phyloP scores from a whole-genome alignment of 2,329 filamentous ascomycete genomes.

The Aschersonia sp. region DNA sequence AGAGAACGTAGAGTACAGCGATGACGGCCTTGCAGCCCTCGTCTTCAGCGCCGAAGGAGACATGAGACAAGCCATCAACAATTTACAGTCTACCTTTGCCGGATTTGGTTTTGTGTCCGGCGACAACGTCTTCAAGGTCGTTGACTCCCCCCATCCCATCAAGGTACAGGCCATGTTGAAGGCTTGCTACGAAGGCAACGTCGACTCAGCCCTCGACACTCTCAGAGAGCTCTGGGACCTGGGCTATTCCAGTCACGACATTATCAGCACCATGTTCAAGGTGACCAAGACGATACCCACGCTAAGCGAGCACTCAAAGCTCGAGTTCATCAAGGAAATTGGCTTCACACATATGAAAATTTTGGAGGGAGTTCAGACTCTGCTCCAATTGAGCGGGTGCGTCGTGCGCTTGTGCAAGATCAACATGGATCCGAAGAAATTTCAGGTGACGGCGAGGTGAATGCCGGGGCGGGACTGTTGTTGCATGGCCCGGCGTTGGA shows the following conservation, averaged over 20 bases:
- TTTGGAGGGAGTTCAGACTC: constrained; percentile 89
- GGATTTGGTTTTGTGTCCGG: constrained; percentile 96
- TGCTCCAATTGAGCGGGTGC: constrained; percentile 86
- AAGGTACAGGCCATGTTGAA: constrained; percentile 99
- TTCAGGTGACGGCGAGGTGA: constrained; percentile 32
- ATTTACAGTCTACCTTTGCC: constrained; percentile 81
- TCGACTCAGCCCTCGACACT: constrained; percentile 74
- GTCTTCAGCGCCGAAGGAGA: constrained; percentile 96
- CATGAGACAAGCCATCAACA: constrained; percentile 98
- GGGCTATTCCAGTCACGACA: constrained; percentile 97
- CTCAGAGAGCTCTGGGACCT: constrained; percentile 86
- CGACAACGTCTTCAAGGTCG: constrained; percentile 95
- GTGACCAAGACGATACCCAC: constrained; percentile 93
- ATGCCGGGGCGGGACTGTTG: neutral
- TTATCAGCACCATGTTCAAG: constrained; percentile 97
- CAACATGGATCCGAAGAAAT: constrained; percentile 87
- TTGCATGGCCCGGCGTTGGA: constrained; percentile 17
- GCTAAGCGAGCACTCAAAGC: constrained; percentile 83
- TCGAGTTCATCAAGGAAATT: constrained; percentile 97
- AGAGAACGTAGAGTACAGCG: constrained; percentile 78
- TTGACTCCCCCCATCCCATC: constrained; percentile 92
- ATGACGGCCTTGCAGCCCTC: constrained; percentile 88
- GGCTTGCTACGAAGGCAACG: constrained; percentile 82
- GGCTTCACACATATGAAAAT: constrained; percentile 99
- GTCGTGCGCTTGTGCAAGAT: constrained; percentile 83